Conservation (phyloP, 2,329 filamentous ascomycete species). For the Juglanconis oblonga region DNA sequence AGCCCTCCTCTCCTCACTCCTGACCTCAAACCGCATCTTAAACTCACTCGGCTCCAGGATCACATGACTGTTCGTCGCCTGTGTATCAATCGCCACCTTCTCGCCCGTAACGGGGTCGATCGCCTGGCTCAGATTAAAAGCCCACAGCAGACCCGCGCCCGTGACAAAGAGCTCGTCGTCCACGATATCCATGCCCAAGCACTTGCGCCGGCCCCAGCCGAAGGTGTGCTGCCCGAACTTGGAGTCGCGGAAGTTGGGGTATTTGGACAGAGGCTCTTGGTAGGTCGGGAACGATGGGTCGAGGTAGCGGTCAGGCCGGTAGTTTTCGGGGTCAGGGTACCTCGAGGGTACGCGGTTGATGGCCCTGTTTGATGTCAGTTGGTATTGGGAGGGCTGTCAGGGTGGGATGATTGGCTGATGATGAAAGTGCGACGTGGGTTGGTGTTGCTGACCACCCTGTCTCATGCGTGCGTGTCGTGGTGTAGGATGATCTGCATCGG, state of each 20-base stretch:
- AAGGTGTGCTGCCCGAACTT: constrained; percentile 57
- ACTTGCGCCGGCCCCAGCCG: constrained; percentile 61
- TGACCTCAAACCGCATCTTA: constrained; percentile 41
- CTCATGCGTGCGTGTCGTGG: background rate
- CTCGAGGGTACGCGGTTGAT: constrained; percentile 56
- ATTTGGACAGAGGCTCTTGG: constrained; percentile 61
- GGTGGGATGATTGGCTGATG: background rate
- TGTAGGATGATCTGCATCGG: background rate
- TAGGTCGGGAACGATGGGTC: constrained; percentile 62
- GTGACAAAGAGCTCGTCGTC: constrained; percentile 56
- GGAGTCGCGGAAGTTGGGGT: constrained; percentile 59
- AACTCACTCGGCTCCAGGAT: constrained; percentile 50
- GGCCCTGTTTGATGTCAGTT: constrained; percentile 36
- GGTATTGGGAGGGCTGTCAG: background rate
- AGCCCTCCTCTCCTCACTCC: constrained; percentile 36
- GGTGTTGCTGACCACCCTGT: background rate
- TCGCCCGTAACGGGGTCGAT: constrained; percentile 40
- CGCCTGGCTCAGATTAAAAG: constrained; percentile 41
- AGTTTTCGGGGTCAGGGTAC: constrained; percentile 63
- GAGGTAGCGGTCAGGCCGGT: constrained; percentile 61
- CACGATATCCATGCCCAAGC: constrained; percentile 60
- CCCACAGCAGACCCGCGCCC: constrained; percentile 47
- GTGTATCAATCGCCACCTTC: constrained; percentile 42
- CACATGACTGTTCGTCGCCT: constrained; percentile 49
- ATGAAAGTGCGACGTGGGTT: too few relatives aligned